Evolutionary conservation across 371 early-diverging fungal genomes (phyloP), one percentile per base, ranked within the genome.

Genomic region (Mortierella sp.): DNA sequence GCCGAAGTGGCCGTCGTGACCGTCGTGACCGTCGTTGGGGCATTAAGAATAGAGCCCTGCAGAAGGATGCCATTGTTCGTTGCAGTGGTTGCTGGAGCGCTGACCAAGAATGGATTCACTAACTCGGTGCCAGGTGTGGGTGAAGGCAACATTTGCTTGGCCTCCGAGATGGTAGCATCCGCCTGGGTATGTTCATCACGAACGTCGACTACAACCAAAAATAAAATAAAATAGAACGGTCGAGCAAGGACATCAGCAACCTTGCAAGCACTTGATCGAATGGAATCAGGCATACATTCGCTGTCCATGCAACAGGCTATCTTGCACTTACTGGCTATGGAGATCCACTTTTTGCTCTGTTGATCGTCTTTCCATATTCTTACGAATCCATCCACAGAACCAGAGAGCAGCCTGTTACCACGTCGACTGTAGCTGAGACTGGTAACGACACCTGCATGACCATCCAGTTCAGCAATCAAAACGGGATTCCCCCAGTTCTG

Each of bases 371-470:
- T 76, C 86, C 85, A 89, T 7, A 90, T 78, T 59, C 74, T 83
- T 12, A 82, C 83, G 4, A 84, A 85, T 7, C 91, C 88, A 61
- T 89, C 91, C 13, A 69, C 82, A 45, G 89, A 87, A 30, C 93
- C 94, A 30, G 94, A 89, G 23, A 92, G 67, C 0, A 96, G 78
- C 64, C 86, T 86, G 30, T 89, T 84, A 21, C 94, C 95, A 34
- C 82, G 80, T 72, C 88, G 85, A 65, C 90, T 89, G 65, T 90
- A 95, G n/a, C 84, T 85, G 41, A 95, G 67, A 78, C 92, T 92
- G 0, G 89, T 90, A n/a, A 95, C 89, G 65, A 84, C 86, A 4
- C 86, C 90, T 49, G 80, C 82, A 68, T 94, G 95, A 0, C 91
- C 94, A 4, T 90, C 90, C n/a, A 93, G 71, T 8, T 87, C 83